Conservation (phyloP, 2,329 filamentous ascomycete species). For the Pseudohalonectria lignicola region DNA sequence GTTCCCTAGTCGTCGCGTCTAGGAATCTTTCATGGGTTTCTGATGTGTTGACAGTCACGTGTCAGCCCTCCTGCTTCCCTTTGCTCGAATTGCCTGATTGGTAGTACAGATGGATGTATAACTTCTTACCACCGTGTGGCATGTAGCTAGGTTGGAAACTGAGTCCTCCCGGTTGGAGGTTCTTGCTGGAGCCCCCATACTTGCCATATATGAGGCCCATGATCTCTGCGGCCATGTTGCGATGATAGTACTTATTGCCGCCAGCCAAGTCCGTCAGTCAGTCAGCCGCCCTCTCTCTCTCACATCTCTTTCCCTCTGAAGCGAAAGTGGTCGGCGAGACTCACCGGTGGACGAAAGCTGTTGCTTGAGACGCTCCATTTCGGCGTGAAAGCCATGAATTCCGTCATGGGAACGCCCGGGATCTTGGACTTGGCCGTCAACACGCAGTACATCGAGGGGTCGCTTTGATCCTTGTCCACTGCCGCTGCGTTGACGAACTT, state of each 20-base stretch:
- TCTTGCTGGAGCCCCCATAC: constrained; percentile 15
- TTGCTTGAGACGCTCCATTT: constrained; percentile 52
- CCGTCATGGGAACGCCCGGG: constrained; percentile 42
- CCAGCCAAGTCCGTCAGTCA: background rate
- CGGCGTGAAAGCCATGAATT: constrained; percentile 59
- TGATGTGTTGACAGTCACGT: background rate
- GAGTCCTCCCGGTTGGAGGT: constrained; percentile 17
- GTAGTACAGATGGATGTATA: background rate
- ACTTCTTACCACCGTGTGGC: constrained; percentile 15
- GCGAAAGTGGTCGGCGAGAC: too few relatives aligned
- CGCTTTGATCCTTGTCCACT: constrained; percentile 52
- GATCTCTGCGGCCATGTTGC: constrained; percentile 45
- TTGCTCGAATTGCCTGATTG: background rate
- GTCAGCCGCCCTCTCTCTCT: too few relatives aligned
- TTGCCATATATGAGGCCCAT: constrained; percentile 37
- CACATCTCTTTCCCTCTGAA: too few relatives aligned
- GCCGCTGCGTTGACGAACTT: constrained; percentile 48
- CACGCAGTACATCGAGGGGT: constrained; percentile 56
- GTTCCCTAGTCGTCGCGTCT: constrained; percentile 10
- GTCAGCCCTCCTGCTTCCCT: background rate
- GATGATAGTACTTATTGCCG: constrained; percentile 41
- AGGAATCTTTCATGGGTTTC: constrained; percentile 17
- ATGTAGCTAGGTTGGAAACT: constrained; percentile 22
- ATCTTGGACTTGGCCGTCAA: constrained; percentile 46
- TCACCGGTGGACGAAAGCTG: constrained; percentile 47